phyloP scores from a whole-genome alignment of 768 basidiomycete species.

The Suillus bovinus region DNA sequence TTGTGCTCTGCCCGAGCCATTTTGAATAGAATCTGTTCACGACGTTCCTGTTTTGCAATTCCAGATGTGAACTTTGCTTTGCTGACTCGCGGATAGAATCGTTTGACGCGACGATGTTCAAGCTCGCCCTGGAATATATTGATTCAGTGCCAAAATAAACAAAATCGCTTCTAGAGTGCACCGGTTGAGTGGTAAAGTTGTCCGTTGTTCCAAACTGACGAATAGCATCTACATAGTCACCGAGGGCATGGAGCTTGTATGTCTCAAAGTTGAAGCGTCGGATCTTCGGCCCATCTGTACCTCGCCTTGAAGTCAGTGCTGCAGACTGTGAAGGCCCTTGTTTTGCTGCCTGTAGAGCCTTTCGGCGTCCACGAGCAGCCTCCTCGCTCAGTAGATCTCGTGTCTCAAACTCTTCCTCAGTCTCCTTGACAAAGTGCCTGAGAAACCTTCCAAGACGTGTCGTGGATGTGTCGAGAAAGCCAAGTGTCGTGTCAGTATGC shows the following conservation, averaged over 20 bases:
- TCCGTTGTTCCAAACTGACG: constrained; percentile 22
- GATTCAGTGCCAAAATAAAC: background rate
- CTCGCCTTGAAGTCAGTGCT: too few species aligned
- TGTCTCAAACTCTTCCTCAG: constrained; percentile 21
- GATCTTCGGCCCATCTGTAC: too few species aligned
- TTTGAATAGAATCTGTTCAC: constrained; percentile 17
- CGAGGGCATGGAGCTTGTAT: constrained; percentile 14
- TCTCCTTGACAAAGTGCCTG: background rate
- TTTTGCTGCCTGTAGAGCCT: background rate
- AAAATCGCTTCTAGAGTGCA: constrained; percentile 12
- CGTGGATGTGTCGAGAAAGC: background rate
- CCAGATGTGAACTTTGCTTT: constrained; percentile 28
- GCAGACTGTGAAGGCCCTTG: too few species aligned
- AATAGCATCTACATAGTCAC: constrained; percentile 11
- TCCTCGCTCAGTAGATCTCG: constrained; percentile 40
- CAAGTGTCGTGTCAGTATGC: background rate
- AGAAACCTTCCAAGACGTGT: constrained; percentile 16
- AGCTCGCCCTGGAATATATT: constrained; percentile 35
- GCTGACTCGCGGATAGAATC: constrained; percentile 35
- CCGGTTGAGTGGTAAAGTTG: constrained; percentile 31
- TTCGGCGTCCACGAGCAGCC: constrained; percentile 25
- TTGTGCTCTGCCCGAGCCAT: background rate
- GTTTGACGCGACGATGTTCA: constrained; percentile 38
- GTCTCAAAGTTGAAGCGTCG: constrained; percentile 10
- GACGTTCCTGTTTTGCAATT: constrained; percentile 26